Conservation (phyloP, 1,284 basidiomycete species). For the Ganoderma leucocontextum region DNA sequence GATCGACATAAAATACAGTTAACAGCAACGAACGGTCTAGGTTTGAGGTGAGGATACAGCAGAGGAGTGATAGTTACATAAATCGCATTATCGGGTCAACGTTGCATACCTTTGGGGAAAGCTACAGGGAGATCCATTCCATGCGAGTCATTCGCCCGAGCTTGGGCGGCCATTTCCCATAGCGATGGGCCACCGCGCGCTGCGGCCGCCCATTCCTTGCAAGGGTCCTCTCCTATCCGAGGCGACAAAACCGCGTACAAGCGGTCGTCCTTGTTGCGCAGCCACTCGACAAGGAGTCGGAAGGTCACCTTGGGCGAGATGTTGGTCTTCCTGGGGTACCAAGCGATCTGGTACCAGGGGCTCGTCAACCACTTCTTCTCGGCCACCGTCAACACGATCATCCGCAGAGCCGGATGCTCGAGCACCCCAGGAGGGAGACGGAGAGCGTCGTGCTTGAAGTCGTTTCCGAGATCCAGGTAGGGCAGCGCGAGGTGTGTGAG, state of each 20-base stretch:
- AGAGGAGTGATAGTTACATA: not conserved
- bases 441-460: constrained; percentile 27
- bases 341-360: constrained; percentile 35
- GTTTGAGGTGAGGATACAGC: not conserved
- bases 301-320: constrained; percentile 35
- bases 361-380: constrained; percentile 35
- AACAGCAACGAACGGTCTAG: not conserved
- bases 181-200: constrained; percentile 33
- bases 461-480: constrained; percentile 37
- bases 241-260: constrained; percentile 37
- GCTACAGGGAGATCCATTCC: constrained; percentile 27
- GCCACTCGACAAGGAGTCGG: constrained; percentile 30
- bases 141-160: constrained; percentile 28
- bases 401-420: constrained; percentile 30
- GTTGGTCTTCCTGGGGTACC: constrained; percentile 21
- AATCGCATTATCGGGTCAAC: constrained; percentile 7
- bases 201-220: constrained; percentile 36
- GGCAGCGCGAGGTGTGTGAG: constrained; percentile 42
- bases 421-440: constrained; percentile 35
- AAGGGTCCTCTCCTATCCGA: constrained; percentile 17
- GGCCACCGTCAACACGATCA: constrained; percentile 40
- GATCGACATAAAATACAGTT: constrained; percentile 2
- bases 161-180: constrained; percentile 35
- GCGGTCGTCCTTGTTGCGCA: constrained; percentile 34
- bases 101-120: constrained; percentile 19